Conservation (phyloP, 805 yeast genomes). For the Osmozyma mogii region DNA sequence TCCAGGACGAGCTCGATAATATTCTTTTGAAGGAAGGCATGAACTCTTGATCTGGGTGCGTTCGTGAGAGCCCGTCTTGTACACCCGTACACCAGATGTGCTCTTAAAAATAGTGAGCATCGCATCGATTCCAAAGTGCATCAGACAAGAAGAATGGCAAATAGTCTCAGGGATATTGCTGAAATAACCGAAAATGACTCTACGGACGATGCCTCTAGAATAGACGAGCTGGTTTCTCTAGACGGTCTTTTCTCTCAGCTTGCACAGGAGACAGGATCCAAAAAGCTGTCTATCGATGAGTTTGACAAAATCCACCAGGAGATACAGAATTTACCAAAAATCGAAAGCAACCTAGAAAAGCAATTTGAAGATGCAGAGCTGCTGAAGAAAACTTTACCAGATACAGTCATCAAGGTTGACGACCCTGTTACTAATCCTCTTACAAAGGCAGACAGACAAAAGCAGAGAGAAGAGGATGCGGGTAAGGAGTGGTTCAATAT, state of each 20-base stretch:
- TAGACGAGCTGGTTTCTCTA: constrained; percentile 18
- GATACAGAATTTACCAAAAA: constrained; percentile 32
- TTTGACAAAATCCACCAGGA: constrained; percentile 28
- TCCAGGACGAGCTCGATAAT: constrained; percentile 5
- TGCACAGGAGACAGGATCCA: constrained; percentile 16
- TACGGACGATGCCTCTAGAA: constrained; percentile 18
- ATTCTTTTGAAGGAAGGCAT: constrained; percentile 1
- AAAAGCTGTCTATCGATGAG: constrained; percentile 11
- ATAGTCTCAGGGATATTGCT: constrained; percentile 7
- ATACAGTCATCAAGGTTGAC: constrained; percentile 21
- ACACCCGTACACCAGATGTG: too few species aligned
- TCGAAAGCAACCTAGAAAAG: constrained; percentile 24
- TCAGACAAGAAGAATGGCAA: too few species aligned
- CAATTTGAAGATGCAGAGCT: constrained; percentile 11
- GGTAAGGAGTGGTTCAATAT: constrained; percentile 15
- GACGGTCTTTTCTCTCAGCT: constrained; percentile 27
- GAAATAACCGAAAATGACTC: constrained; percentile 21
- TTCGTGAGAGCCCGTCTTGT: too few species aligned
- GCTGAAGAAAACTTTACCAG: constrained; percentile 8
- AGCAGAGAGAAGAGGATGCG: constrained; percentile 9
- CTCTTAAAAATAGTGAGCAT: too few species aligned
- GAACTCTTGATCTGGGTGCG: too few species aligned
- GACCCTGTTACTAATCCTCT: constrained; percentile 20
- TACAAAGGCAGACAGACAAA: constrained; percentile 2
- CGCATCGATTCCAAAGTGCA: too few species aligned